These are phyloP conservation scores for Scolecobasidium constrictum DNA, from an alignment of 2,329 filamentous ascomycete genomes.

Conservation along the genomic window DNA sequence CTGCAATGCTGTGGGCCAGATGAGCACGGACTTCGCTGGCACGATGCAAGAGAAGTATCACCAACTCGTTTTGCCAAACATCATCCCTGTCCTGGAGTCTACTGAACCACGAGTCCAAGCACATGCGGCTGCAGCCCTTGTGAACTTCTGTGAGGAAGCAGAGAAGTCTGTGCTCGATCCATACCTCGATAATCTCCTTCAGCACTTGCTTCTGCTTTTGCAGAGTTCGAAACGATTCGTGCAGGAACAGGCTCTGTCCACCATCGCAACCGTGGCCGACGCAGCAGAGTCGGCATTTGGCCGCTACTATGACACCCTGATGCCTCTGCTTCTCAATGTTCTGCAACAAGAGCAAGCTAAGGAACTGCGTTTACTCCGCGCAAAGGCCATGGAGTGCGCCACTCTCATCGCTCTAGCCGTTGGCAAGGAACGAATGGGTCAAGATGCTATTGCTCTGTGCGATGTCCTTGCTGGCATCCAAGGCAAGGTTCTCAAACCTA, in stretches of 20 bases:
- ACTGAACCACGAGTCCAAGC: constrained; percentile 90
- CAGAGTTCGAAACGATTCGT: constrained; percentile 92
- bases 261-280: constrained; percentile 97
- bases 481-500: constrained; percentile 24
- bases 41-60: constrained; percentile 98
- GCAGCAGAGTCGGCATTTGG: constrained; percentile 90
- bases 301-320: constrained; percentile 90
- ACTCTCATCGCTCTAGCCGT: constrained; percentile 93
- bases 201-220: constrained; percentile 74
- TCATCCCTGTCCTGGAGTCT: constrained; percentile 84
- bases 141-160: constrained; percentile 98
- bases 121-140: constrained; percentile 90
- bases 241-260: constrained; percentile 93
- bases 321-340: constrained; percentile 88
- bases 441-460: constrained; percentile 78
- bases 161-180: constrained; percentile 87
- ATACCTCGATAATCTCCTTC: constrained; percentile 80
- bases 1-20: constrained; percentile 97
- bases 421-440: constrained; percentile 81
- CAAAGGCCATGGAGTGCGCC: constrained; percentile 98
- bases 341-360: constrained; percentile 84
- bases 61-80: constrained; percentile 72
- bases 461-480: constrained; percentile 83
- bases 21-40: constrained; percentile 98
- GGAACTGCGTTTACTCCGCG: constrained; percentile 80